phyloP scores from a whole-genome alignment of 1,284 basidiomycete genomes.

The Heliocybe sulcata region DNA sequence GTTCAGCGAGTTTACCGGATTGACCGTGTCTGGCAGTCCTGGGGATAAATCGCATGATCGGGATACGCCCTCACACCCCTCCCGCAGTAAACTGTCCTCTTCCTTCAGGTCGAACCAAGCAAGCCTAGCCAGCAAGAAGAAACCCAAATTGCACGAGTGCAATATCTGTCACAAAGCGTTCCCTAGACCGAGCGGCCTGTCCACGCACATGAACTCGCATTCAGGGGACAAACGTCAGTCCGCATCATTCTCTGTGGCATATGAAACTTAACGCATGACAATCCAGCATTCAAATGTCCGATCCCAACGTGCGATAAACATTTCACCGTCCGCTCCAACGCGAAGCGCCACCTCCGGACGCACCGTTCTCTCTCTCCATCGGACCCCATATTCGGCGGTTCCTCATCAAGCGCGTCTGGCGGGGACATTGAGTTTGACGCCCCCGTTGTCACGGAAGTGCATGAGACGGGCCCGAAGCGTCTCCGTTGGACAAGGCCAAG shows the following conservation, averaged over 20 bases:
- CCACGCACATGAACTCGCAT: constrained; percentile 63
- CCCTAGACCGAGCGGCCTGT: constrained; percentile 54
- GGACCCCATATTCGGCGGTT: not conserved
- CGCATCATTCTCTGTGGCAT: not conserved
- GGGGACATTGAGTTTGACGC: not conserved
- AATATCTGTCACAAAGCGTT: constrained; percentile 49
- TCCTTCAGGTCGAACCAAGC: not conserved
- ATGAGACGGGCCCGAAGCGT: not conserved
- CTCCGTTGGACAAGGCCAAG: not conserved
- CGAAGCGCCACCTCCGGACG: constrained; percentile 38
- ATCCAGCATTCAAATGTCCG: constrained; percentile 42
- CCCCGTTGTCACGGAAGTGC: not conserved
- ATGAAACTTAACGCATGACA: not conserved
- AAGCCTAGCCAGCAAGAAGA: constrained; percentile 21
- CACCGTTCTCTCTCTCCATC: not conserved
- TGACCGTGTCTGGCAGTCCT: not conserved
- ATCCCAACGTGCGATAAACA: constrained; percentile 39
- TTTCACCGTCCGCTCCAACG: constrained; percentile 58
- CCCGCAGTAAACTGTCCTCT: not conserved
- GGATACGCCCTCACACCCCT: not conserved
- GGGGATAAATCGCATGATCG: not conserved
- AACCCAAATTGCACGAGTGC: constrained; percentile 46
- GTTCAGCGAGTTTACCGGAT: not conserved
- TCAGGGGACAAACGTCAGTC: constrained; percentile 53
- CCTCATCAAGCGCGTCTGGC: not conserved